Evolutionary conservation across 1,284 basidiomycete genomes (phyloP).

Genomic region (Exsudoporus floridanus): DNA sequence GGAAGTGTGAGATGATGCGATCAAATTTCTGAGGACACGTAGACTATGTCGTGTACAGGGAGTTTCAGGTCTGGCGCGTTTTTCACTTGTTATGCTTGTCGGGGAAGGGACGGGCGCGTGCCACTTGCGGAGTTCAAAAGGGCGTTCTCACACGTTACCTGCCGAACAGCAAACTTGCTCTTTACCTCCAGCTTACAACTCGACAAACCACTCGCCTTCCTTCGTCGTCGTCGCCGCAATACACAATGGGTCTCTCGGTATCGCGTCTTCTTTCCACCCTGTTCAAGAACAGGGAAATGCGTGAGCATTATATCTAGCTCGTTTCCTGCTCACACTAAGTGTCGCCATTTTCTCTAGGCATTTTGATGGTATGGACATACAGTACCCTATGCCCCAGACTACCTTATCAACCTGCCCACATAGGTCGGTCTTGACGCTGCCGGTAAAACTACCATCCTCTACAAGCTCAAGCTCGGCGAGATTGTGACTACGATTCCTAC

Average conservation of each 20-base stretch:
- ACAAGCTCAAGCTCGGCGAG: constrained; percentile 98
- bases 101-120: background rate
- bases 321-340: constrained; percentile 39
- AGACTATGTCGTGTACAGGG: constrained; percentile 4
- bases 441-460: constrained; percentile 97
- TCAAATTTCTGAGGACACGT: constrained; percentile 20
- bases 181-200: constrained; percentile 35
- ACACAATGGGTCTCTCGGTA: constrained; percentile 82
- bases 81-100: background rate
- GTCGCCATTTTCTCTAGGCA: constrained; percentile 48
- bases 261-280: constrained; percentile 82
- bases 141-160: constrained; percentile 33
- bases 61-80: background rate
- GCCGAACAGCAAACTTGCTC: constrained; percentile 39
- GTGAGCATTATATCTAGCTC: constrained; percentile 53
- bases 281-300: constrained; percentile 99
- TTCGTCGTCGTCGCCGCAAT: constrained; percentile 32
- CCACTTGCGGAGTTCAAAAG: constrained; percentile 39
- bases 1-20: background rate
- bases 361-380: constrained; percentile 60
- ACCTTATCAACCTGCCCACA: constrained; percentile 3
- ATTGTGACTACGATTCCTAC: constrained; percentile 99
- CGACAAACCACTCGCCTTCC: constrained; percentile 36
- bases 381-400: constrained; percentile 12
- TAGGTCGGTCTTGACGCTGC: constrained; percentile 96